phyloP scores from a whole-genome alignment of 192 early-diverging fungal genomes.

The Umbelopsis sp. region DNA sequence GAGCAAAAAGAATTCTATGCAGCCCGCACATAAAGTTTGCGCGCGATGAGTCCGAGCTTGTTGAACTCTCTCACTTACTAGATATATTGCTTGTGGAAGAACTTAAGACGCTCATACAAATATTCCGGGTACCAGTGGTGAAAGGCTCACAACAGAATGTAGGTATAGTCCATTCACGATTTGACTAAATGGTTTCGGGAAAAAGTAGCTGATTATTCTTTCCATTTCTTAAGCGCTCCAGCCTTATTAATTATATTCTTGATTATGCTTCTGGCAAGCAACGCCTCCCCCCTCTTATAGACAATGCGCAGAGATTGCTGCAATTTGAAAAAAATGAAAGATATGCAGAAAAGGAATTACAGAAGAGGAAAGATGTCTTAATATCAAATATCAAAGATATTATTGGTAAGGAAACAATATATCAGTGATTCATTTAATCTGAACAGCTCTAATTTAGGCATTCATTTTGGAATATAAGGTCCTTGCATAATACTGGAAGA shows the following conservation, averaged over 20 bases:
- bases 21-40: background rate
- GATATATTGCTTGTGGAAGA: conserved; percentile 32
- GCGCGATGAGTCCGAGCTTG: conserved; percentile 21
- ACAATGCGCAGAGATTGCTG: background rate
- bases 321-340: conserved; percentile 1
- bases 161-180: background rate
- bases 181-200: too few species aligned
- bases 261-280: background rate
- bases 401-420: background rate
- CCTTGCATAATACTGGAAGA: conserved; percentile 43
- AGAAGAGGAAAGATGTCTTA: background rate
- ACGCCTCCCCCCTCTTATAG: background rate
- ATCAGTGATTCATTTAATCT: too few species aligned
- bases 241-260: background rate
- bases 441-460: background rate
- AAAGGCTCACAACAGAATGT: background rate
- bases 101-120: conserved; percentile 28
- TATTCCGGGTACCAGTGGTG: background rate
- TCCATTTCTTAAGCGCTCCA: background rate
- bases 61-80: conserved; percentile 24
- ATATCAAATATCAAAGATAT: background rate
- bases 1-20: background rate
- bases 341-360: background rate
- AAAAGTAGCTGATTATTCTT: background rate
- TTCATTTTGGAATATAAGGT: conserved; percentile 14